phyloP scores from a whole-genome alignment of 1,284 basidiomycete species.

The Boletus semigastroideus region DNA sequence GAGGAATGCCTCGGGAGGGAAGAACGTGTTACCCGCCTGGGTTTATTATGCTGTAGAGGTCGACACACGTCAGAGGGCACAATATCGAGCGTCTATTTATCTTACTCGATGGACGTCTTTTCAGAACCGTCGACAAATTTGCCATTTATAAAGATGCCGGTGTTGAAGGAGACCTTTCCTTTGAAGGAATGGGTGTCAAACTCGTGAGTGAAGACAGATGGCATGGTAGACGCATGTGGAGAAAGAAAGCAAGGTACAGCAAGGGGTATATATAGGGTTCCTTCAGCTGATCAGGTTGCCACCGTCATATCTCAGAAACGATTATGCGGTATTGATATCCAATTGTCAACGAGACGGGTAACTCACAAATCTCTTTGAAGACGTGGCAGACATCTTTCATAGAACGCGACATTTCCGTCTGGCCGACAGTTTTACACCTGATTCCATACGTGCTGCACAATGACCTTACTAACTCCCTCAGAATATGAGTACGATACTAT shows the following conservation, averaged over 20 bases:
- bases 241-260: neutral
- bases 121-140: slow-evolving; percentile 76
- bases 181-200: slow-evolving; percentile 70
- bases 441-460: too few relatives aligned
- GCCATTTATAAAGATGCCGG: slow-evolving; percentile 83
- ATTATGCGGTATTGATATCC: too few relatives aligned
- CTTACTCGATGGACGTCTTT: slow-evolving; percentile 67
- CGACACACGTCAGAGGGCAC: slow-evolving; percentile 1
- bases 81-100: slow-evolving; percentile 5
- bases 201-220: slow-evolving; percentile 51
- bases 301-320: too few relatives aligned
- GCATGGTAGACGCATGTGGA: slow-evolving; percentile 36
- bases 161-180: slow-evolving; percentile 66
- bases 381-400: too few relatives aligned
- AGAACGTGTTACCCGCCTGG: slow-evolving; percentile 44
- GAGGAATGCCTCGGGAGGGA: neutral
- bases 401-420: too few relatives aligned
- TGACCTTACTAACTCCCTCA: too few relatives aligned
- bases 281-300: neutral
- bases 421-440: too few relatives aligned
- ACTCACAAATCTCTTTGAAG: too few relatives aligned
- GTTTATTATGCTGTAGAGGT: slow-evolving; percentile 64
- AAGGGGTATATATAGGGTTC: slow-evolving; percentile 21
- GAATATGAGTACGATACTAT: too few relatives aligned
- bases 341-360: too few relatives aligned